phyloP scores from a whole-genome alignment of 2,329 filamentous ascomycete genomes.

The Fusarium sp. region DNA sequence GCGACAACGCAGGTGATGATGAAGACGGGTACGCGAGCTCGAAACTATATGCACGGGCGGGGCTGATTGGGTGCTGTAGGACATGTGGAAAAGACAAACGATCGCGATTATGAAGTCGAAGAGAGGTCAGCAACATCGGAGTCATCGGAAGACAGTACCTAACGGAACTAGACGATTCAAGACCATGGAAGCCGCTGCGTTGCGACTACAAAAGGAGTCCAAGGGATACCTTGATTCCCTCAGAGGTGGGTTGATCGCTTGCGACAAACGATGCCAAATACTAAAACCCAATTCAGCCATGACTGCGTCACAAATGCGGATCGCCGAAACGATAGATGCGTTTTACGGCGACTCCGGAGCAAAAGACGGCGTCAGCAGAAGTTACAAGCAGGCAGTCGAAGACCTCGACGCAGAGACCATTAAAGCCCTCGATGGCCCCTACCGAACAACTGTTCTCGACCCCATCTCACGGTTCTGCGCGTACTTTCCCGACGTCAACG shows the following conservation, averaged over 20 bases:
- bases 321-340: constrained; percentile 98
- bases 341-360: constrained; percentile 98
- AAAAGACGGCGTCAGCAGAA: constrained; percentile 92
- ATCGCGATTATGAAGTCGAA: constrained; percentile 98
- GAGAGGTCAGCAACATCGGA: constrained; percentile 68
- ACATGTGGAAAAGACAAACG: constrained; percentile 98
- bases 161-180: constrained; percentile 78
- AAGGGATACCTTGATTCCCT: constrained; percentile 98
- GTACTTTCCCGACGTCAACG: constrained; percentile 99
- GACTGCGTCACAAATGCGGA: constrained; percentile 99
- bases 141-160: constrained; percentile 22
- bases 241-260: constrained; percentile 66
- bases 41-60: no score
- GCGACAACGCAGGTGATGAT: constrained; percentile 99
- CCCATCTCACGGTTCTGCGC: constrained; percentile 96
- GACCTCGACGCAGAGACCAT: constrained; percentile 98
- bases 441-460: constrained; percentile 91
- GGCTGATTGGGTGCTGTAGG: constrained; percentile 57
- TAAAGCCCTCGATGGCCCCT: constrained; percentile 96
- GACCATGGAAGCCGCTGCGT: constrained; percentile 94
- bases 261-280: background rate
- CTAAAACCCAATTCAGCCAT: constrained; percentile 70
- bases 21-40: constrained; percentile 78
- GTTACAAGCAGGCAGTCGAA: constrained; percentile 98
- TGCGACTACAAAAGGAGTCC: constrained; percentile 94